Conservation (phyloP, 2,329 filamentous ascomycete genomes). For the Trichoderma polysporum region DNA sequence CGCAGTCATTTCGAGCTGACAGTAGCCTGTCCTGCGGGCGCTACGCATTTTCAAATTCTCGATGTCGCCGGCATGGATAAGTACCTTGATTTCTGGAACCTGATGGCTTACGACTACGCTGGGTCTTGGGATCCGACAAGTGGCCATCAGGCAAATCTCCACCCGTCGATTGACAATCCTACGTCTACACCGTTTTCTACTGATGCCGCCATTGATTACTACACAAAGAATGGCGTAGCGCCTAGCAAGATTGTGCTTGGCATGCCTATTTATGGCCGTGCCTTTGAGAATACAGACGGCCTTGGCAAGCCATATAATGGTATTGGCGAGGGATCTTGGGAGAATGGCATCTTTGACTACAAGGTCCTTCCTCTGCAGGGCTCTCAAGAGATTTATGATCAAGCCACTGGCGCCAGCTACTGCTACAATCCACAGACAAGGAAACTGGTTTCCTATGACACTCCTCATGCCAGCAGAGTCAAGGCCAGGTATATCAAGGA, state of each 20-base stretch:
- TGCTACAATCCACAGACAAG: slow-evolving; percentile 65
- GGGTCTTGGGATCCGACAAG: slow-evolving; percentile 73
- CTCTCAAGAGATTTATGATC: slow-evolving; percentile 63
- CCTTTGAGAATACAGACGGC: slow-evolving; percentile 77
- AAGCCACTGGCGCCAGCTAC: slow-evolving; percentile 67
- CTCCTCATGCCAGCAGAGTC: slow-evolving; percentile 59
- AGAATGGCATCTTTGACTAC: slow-evolving; percentile 83
- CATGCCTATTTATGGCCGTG: slow-evolving; percentile 88
- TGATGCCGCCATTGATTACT: slow-evolving; percentile 66
- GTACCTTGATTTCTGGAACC: slow-evolving; percentile 71
- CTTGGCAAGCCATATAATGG: slow-evolving; percentile 68
- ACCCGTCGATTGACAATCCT: slow-evolving; percentile 56
- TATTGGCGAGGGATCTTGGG: slow-evolving; percentile 78
- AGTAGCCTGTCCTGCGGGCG: slow-evolving; percentile 62
- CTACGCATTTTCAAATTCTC: slow-evolving; percentile 61
- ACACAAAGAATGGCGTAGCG: slow-evolving; percentile 63
- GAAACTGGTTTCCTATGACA: slow-evolving; percentile 79
- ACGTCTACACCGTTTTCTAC: slow-evolving; percentile 76
- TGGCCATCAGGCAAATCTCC: slow-evolving; percentile 82
- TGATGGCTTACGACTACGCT: slow-evolving; percentile 88
- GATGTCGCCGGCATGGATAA: slow-evolving; percentile 64
- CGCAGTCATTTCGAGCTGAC: slow-evolving; percentile 62
- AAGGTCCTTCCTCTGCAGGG: slow-evolving; percentile 75
- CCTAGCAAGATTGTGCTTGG: slow-evolving; percentile 78
- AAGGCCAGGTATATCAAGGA: slow-evolving; percentile 73